Base-by-base conservation (phyloP, 2,329 filamentous ascomycete genomes). In the Trichoderma sp. region DNA sequence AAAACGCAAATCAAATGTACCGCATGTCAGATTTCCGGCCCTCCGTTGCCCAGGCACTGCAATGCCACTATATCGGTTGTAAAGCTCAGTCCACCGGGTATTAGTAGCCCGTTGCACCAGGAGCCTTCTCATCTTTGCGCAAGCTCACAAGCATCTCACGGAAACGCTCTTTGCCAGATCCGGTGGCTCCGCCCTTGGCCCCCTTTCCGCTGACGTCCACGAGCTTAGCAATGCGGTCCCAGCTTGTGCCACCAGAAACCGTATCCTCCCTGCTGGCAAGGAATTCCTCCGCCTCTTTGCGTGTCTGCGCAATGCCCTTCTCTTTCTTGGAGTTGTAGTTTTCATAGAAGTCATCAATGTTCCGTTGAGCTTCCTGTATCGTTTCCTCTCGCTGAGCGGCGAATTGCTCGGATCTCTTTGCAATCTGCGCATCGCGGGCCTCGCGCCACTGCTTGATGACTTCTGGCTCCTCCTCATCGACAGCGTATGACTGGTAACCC, bases 271-370 rank as follows among this genome's bases (percentile, higher is more conserved):
- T 90, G 81, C 87, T 94, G 69, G 89, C 91, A 61, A 98, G 85
- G 82, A 98, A 99, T 79, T 97, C 91, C 79, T 98, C 95, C 7
- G 95, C 96, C 77, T 99, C 96, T 81, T 93, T 92, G 78, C 92
- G 90, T 71, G 95, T 96, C 85, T 97, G 93, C 26, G 92, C 87
- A 76, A 98, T 92, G 72, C 89, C 90, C 88, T 98, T 98, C 81
- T 99, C 96, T 82, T 96, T 95, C 85, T 98, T 97, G 82, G 92
- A 91, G 86, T 98, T 98, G 87, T 99, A 99, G 84, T 97, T 98
- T 80, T 98, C 95, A 86, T 99, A 99, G 84, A 98, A 99, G 81
- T 98, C 96, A 81, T 99, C 96, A 75, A 99, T 97, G 81, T 97
- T 96, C 80, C 95, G 89, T 79, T 94, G 94, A 12, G 96, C 96